These are phyloP conservation scores for Leucosporidium scottii DNA, from an alignment of 768 basidiomycete genomes.

Conservation along the genomic window DNA sequence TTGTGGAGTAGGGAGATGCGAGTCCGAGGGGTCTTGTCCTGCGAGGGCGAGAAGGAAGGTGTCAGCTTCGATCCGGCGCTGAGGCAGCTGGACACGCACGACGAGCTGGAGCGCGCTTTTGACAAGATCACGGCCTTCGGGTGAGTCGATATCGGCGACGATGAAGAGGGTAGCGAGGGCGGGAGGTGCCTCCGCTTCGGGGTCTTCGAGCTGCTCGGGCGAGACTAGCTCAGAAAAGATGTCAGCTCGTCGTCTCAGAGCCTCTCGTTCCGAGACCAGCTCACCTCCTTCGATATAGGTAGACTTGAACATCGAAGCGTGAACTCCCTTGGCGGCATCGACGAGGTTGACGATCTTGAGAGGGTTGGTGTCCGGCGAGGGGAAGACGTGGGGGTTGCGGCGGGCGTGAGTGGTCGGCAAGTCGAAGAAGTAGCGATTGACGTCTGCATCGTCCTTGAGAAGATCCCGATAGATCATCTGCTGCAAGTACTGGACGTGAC, in stretches of 20 bases:
- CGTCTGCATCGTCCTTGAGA: constrained; percentile 39
- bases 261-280: neutral
- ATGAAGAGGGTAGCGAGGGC: constrained; percentile 49
- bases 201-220: neutral
- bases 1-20: constrained; percentile 76
- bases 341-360: constrained; percentile 55
- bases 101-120: constrained; percentile 60
- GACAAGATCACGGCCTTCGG: constrained; percentile 54
- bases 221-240: neutral
- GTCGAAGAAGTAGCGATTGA: constrained; percentile 81
- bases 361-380: constrained; percentile 47
- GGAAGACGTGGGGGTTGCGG: constrained; percentile 70
- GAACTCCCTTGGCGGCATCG: constrained; percentile 47
- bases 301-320: neutral
- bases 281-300: constrained; percentile 17
- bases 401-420: constrained; percentile 62
- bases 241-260: too few species aligned
- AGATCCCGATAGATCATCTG: constrained; percentile 43
- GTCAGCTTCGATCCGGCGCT: neutral
- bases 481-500: constrained; percentile 63
- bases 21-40: constrained; percentile 50
- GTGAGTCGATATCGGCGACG: constrained; percentile 68
- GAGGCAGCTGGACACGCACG: constrained; percentile 45
- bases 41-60: neutral
- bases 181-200: neutral